These are phyloP conservation scores for Spongispora temasekensis DNA, from an alignment of 1,284 basidiomycete genomes.

Conservation along the genomic window DNA sequence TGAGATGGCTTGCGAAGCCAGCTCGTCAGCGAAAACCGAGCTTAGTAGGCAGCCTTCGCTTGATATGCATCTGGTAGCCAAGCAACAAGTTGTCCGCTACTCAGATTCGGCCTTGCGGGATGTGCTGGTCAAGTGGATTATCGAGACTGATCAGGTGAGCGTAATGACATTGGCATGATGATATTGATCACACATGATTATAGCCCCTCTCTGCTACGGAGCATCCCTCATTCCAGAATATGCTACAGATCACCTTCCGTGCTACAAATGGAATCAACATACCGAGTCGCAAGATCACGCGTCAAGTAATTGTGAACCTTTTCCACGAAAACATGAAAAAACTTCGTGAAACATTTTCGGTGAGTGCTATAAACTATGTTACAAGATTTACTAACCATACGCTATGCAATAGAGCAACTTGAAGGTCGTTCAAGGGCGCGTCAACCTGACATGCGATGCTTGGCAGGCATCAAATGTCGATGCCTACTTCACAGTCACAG, in stretches of 20 bases:
- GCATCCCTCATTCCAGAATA: background rate
- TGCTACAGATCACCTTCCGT: background rate
- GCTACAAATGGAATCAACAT: background rate
- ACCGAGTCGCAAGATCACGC: background rate
- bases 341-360: background rate
- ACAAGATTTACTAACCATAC: background rate
- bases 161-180: too few relatives aligned
- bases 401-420: background rate
- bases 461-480: conserved; percentile 7
- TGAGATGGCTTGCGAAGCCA: background rate
- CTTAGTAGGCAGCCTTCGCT: background rate
- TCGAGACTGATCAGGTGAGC: background rate
- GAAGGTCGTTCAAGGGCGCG: background rate
- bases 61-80: background rate
- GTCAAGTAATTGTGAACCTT: background rate
- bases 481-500: conserved; percentile 5
- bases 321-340: background rate
- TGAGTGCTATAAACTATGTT: background rate
- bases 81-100: background rate
- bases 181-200: background rate
- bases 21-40: background rate
- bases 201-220: background rate
- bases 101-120: background rate
- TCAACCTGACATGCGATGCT: conserved; percentile 9
- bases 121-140: background rate